Conservation (phyloP, 1,139 yeast species). For the Suhomyces ambrosiae region DNA sequence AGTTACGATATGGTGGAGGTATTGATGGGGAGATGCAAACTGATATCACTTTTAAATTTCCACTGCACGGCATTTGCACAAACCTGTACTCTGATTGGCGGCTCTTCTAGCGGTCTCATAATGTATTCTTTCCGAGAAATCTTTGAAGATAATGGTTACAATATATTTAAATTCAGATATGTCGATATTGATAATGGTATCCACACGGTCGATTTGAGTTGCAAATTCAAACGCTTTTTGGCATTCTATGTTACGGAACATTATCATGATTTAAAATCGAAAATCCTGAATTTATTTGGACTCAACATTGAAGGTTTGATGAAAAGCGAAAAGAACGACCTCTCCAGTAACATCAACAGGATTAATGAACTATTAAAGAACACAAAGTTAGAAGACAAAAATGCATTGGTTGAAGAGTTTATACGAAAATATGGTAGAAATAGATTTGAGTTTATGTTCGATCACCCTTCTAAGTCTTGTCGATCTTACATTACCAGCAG, state of each 20-base stretch:
- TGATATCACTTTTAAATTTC: slow-evolving; percentile 1
- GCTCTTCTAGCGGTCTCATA: slow-evolving; percentile 5
- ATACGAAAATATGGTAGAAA: neutral
- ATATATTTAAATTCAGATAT: slow-evolving; percentile 3
- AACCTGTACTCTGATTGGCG: neutral
- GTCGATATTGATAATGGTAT: neutral
- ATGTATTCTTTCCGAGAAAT: slow-evolving; percentile 6
- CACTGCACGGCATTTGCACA: slow-evolving; percentile 5
- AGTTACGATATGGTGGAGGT: slow-evolving; percentile 1
- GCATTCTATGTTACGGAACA: neutral
- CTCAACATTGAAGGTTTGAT: neutral
- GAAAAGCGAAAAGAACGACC: neutral
- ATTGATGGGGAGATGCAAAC: neutral
- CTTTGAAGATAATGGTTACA: slow-evolving; percentile 1
- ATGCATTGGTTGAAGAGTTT: neutral
- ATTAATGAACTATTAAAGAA: slow-evolving; percentile 1
- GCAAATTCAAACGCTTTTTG: slow-evolving; percentile 1
- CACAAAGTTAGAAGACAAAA: slow-evolving; percentile 1
- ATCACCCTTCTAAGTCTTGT: neutral
- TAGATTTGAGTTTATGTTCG: neutral
- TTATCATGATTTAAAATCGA: neutral
- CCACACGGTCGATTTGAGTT: slow-evolving; percentile 1
- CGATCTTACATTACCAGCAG: slow-evolving; percentile 1
- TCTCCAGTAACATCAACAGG: neutral
- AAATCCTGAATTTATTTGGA: slow-evolving; percentile 5